phyloP scores from a whole-genome alignment of 352 stramenopile genomes.

The Phytopythium delawarense region DNA sequence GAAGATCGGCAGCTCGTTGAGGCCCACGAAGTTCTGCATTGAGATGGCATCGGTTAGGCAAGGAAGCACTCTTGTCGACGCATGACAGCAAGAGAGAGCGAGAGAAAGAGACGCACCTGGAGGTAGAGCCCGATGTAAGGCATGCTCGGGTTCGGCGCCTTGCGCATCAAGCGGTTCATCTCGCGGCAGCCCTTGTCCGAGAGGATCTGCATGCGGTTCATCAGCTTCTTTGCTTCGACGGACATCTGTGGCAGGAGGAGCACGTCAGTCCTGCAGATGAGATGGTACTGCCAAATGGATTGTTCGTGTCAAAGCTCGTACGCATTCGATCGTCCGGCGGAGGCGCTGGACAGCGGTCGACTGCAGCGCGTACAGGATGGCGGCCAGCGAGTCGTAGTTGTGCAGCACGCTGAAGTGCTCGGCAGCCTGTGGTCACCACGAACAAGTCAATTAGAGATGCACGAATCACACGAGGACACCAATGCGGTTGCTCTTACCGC shows the following conservation, averaged over 20 bases:
- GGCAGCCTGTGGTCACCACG: constrained; percentile 34
- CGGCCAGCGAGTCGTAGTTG: constrained; percentile 81
- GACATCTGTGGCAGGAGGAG: constrained; percentile 32
- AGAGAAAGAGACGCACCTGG: constrained; percentile 34
- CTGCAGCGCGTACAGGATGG: constrained; percentile 82
- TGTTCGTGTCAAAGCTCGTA: constrained; percentile 22
- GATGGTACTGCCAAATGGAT: neutral
- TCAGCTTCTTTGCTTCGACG: constrained; percentile 55
- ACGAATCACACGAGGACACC: neutral
- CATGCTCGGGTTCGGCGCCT: constrained; percentile 69
- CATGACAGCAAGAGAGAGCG: too few species aligned
- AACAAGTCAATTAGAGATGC: neutral
- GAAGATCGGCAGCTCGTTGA: constrained; percentile 78
- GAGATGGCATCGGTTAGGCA: neutral
- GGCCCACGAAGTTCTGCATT: constrained; percentile 60
- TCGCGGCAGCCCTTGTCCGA: constrained; percentile 82
- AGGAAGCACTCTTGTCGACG: too few species aligned
- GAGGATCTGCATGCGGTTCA: constrained; percentile 76
- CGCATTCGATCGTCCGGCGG: constrained; percentile 65
- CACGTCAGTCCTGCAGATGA: neutral
- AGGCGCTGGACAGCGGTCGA: constrained; percentile 84
- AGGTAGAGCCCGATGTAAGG: constrained; percentile 85
- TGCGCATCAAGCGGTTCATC: constrained; percentile 84
- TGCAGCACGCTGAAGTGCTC: constrained; percentile 66
- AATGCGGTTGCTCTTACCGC: constrained; percentile 26